Evolutionary conservation across 495 filamentous ascomycete genomes (phyloP).

Genomic region (Talaromyces thailandensis): DNA sequence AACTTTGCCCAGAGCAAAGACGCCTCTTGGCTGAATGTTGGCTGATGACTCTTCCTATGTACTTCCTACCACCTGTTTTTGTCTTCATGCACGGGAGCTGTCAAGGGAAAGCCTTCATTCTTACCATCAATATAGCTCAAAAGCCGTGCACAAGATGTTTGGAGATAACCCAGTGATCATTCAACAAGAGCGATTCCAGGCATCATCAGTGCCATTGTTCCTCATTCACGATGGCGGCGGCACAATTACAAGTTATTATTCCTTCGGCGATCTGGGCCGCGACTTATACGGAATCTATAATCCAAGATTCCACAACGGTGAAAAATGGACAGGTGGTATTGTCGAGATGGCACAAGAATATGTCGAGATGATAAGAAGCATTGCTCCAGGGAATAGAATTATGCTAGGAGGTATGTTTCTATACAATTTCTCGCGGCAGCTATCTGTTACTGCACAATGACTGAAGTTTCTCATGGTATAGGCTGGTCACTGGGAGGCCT

Average conservation of each 20-base stretch:
- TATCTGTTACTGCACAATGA: not conserved
- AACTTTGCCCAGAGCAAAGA: not conserved
- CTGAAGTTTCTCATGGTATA: not conserved
- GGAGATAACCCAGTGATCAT: slow-evolving; percentile 1
- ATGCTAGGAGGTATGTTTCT: not conserved
- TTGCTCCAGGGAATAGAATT: not conserved
- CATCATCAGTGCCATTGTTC: slow-evolving; percentile 16
- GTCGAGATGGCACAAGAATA: slow-evolving; percentile 26
- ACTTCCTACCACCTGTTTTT: not conserved
- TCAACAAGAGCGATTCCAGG: not conserved
- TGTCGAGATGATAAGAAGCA: slow-evolving; percentile 12
- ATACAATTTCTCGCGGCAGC: not conserved
- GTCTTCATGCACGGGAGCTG: not conserved
- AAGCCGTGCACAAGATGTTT: not conserved
- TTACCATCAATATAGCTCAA: not conserved
- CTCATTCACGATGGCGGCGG: slow-evolving; percentile 37
- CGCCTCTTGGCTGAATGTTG: not conserved
- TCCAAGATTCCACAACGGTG: slow-evolving; percentile 18
- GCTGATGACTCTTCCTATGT: not conserved
- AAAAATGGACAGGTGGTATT: slow-evolving; percentile 21
- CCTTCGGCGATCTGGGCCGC: slow-evolving; percentile 21
- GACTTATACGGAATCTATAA: slow-evolving; percentile 28
- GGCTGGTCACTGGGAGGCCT: not conserved
- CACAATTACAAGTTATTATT: slow-evolving; percentile 29
- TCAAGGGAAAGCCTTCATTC: not conserved